These are phyloP conservation scores for Fusarium sterilihyphosum DNA, from an alignment of 2,329 filamentous ascomycete species.

Conservation along the genomic window DNA sequence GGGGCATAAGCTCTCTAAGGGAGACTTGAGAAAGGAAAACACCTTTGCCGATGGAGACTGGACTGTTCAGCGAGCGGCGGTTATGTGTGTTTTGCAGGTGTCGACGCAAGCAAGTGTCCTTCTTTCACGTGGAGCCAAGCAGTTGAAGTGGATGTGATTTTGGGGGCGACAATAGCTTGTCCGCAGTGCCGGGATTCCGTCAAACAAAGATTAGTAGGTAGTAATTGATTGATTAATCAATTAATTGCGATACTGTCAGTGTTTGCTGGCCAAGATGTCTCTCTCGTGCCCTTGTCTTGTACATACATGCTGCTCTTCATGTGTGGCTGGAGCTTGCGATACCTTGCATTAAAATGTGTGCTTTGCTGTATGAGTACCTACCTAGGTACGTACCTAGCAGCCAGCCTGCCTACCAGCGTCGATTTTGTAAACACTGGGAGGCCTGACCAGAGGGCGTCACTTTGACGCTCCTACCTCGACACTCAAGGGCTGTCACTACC, in stretches of 20 bases:
- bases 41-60: slow-evolving; percentile 6
- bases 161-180: slow-evolving; percentile 37
- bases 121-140: slow-evolving; percentile 19
- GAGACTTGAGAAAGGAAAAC: not conserved
- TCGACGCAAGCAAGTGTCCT: slow-evolving; percentile 15
- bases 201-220: not conserved
- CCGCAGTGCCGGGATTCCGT: slow-evolving; percentile 30
- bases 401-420: not conserved
- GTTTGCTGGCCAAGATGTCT: slow-evolving; percentile 25
- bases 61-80: slow-evolving; percentile 12
- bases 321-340: slow-evolving; percentile 18
- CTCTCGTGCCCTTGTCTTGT: slow-evolving; percentile 11
- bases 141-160: slow-evolving; percentile 28
- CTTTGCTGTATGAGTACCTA: not conserved
- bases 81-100: slow-evolving; percentile 36
- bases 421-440: slow-evolving; percentile 5
- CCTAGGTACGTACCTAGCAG: not conserved
- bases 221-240: not conserved
- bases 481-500: slow-evolving; percentile 16
- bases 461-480: slow-evolving; percentile 9
- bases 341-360: not conserved
- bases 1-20: not conserved
- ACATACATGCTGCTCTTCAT: not conserved
- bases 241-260: not conserved
- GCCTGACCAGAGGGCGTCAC: slow-evolving; percentile 16